Percentiles rank a stretch among this genome's conserved stretches.
These are phyloP conservation scores for Violaceomyces palustris DNA, from an alignment of 1,284 basidiomycete genomes.

Conservation along the genomic window DNA sequence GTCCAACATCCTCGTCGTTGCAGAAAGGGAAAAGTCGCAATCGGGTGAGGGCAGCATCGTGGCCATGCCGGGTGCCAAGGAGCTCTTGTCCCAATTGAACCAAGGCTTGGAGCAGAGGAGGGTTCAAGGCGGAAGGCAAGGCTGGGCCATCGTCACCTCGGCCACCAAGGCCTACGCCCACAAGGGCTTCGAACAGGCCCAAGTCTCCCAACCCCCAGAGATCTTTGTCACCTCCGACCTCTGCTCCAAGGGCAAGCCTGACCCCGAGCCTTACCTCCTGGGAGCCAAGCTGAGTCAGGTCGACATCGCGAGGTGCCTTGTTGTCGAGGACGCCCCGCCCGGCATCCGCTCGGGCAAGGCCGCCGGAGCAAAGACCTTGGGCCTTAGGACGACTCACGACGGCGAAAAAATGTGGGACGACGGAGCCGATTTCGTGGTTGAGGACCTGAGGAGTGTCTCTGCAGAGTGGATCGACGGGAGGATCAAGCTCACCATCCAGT, in stretches of 20 bases:
- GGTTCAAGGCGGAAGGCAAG: slow-evolving; percentile 10
- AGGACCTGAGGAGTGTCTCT: slow-evolving; percentile 39
- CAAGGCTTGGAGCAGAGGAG: slow-evolving; percentile 4
- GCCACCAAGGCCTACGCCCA: slow-evolving; percentile 49
- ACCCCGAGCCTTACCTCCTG: slow-evolving; percentile 48
- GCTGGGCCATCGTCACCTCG: slow-evolving; percentile 53
- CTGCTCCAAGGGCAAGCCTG: slow-evolving; percentile 45
- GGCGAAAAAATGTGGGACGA: slow-evolving; percentile 38
- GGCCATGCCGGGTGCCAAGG: slow-evolving; percentile 47
- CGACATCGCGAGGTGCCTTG: slow-evolving; percentile 40
- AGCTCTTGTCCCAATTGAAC: slow-evolving; percentile 40
- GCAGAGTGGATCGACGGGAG: slow-evolving; percentile 40
- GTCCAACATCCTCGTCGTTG: slow-evolving; percentile 44
- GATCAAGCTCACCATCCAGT: slow-evolving; percentile 36
- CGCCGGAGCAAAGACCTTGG: slow-evolving; percentile 46
- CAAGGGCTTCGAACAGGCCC: slow-evolving; percentile 38
- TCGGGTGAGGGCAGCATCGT: slow-evolving; percentile 38
- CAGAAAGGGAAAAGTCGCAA: slow-evolving; percentile 24
- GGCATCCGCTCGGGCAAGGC: slow-evolving; percentile 41
- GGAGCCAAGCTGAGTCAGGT: slow-evolving; percentile 33
- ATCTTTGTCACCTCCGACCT: slow-evolving; percentile 48
- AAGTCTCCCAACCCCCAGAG: slow-evolving; percentile 18
- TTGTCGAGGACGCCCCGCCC: slow-evolving; percentile 51
- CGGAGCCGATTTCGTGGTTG: slow-evolving; percentile 45
- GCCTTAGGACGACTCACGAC: slow-evolving; percentile 43